These are phyloP conservation scores for Curvularia sp. DNA, from an alignment of 2,329 filamentous ascomycete species.

Conservation along the genomic window DNA sequence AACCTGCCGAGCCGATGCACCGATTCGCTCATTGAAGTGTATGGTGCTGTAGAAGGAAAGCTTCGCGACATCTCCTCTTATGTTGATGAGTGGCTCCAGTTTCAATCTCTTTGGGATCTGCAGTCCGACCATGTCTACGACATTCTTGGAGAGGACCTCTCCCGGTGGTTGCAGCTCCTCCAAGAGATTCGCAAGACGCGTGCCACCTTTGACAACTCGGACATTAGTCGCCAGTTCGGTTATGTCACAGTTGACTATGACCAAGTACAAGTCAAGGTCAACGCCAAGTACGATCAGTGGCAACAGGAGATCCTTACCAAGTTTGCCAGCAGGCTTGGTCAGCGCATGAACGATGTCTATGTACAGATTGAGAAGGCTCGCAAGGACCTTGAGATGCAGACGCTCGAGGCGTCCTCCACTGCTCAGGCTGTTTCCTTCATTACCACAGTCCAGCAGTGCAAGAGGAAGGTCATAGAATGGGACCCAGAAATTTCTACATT, in stretches of 20 bases:
- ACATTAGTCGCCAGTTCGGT: conserved; percentile 90
- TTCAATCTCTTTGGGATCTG: conserved; percentile 97
- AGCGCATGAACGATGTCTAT: conserved; percentile 89
- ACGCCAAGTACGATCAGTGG: conserved; percentile 99
- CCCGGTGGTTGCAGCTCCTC: conserved; percentile 92
- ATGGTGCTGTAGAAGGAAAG: conserved; percentile 83
- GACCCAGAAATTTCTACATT: conserved; percentile 96
- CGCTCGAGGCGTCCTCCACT: conserved; percentile 91
- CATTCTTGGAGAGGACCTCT: conserved; percentile 86
- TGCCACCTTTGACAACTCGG: conserved; percentile 95
- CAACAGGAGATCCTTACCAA: conserved; percentile 96
- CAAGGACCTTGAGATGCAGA: conserved; percentile 88
- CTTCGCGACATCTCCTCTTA: conserved; percentile 81
- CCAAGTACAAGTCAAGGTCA: conserved; percentile 98
- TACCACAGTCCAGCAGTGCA: conserved; percentile 95
- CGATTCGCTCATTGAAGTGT: conserved; percentile 78
- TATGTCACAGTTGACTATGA: conserved; percentile 97
- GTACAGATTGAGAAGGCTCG: conserved; percentile 90
- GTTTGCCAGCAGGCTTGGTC: conserved; percentile 87
- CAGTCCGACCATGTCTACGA: conserved; percentile 96
- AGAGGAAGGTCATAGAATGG: conserved; percentile 92
- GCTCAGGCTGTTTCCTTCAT: conserved; percentile 98
- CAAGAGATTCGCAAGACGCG: conserved; percentile 96
- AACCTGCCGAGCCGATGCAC: conserved; percentile 86
- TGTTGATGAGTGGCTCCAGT: conserved; percentile 97